phyloP scores from a whole-genome alignment of 768 basidiomycete species.

The Gymnopilus dilepis region DNA sequence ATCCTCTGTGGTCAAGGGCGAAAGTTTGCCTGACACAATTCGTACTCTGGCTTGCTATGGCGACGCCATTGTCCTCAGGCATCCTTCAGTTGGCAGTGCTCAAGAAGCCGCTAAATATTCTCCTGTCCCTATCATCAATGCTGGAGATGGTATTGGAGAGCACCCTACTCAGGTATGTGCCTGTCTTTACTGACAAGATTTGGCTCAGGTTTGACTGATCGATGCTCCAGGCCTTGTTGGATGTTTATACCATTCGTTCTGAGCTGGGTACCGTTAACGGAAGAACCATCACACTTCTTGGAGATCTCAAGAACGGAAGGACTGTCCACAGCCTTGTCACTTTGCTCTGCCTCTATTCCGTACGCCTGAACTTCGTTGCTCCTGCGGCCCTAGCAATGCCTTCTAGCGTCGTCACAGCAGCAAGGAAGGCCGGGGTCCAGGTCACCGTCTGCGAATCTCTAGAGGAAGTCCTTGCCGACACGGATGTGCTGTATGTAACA shows the following conservation, averaged over 20 bases:
- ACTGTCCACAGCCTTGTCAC: constrained; percentile 97
- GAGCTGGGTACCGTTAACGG: constrained; percentile 98
- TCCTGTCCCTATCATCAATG: constrained; percentile 94
- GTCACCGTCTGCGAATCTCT: constrained; percentile 86
- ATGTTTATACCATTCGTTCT: constrained; percentile 94
- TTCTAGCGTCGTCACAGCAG: constrained; percentile 77
- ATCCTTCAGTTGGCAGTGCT: constrained; percentile 93
- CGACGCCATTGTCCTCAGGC: constrained; percentile 93
- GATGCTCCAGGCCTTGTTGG: constrained; percentile 70
- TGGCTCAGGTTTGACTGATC: constrained; percentile 10
- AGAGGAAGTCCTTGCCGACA: constrained; percentile 89
- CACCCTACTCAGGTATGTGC: constrained; percentile 89
- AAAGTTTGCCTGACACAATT: constrained; percentile 91
- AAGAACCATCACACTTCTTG: constrained; percentile 88
- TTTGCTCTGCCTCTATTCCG: constrained; percentile 88
- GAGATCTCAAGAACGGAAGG: constrained; percentile 97
- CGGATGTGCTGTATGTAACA: constrained; percentile 97
- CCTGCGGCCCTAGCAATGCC: constrained; percentile 91
- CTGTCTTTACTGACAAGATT: neutral
- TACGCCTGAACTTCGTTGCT: constrained; percentile 95
- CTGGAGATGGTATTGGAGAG: constrained; percentile 96
- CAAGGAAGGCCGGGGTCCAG: constrained; percentile 80
- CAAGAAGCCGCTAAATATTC: constrained; percentile 96
- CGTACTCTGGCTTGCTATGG: constrained; percentile 94
- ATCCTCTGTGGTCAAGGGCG: constrained; percentile 93